Evolutionary conservation across 345 rosid species (phyloP).

Genomic region (Microthlaspi erraticum): DNA sequence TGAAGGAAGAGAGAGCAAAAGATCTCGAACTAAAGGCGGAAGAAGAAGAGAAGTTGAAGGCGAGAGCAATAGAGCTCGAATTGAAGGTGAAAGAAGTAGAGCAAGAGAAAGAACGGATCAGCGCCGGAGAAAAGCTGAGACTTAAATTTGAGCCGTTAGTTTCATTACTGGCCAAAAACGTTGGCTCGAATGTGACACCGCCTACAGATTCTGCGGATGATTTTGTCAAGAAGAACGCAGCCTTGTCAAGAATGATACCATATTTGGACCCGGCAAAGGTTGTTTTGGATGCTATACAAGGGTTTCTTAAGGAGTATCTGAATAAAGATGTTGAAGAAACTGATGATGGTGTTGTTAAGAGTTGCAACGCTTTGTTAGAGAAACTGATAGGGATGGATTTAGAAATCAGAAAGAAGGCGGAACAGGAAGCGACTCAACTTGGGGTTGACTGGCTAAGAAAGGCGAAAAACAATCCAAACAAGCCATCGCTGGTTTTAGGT

Average conservation of each 20-base stretch:
- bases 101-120: slow-evolving; percentile 23
- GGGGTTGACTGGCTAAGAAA: slow-evolving; percentile 30
- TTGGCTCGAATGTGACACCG: slow-evolving; percentile 1
- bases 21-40: too few relatives aligned
- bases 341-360: slow-evolving; percentile 27
- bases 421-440: slow-evolving; percentile 32
- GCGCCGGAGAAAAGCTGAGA: slow-evolving; percentile 14
- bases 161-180: slow-evolving; percentile 28
- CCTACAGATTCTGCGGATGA: neutral
- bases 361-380: slow-evolving; percentile 31
- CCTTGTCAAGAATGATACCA: slow-evolving; percentile 15
- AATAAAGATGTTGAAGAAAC: neutral
- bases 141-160: slow-evolving; percentile 32
- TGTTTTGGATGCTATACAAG: slow-evolving; percentile 32
- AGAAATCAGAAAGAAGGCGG: slow-evolving; percentile 7
- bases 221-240: slow-evolving; percentile 27
- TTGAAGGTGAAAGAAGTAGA: slow-evolving; percentile 25
- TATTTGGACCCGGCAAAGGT: slow-evolving; percentile 35
- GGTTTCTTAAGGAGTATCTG: slow-evolving; percentile 11
- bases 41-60: too few relatives aligned
- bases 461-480: slow-evolving; percentile 3
- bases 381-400: neutral
- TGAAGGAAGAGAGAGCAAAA: too few relatives aligned
- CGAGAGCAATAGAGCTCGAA: slow-evolving; percentile 35
- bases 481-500: slow-evolving; percentile 19